A percentile compares a stretch with the other conserved stretches of the same genome.
These are phyloP conservation scores for Lentinula guzmanii DNA, from an alignment of 768 basidiomycete species.

Conservation along the genomic window DNA sequence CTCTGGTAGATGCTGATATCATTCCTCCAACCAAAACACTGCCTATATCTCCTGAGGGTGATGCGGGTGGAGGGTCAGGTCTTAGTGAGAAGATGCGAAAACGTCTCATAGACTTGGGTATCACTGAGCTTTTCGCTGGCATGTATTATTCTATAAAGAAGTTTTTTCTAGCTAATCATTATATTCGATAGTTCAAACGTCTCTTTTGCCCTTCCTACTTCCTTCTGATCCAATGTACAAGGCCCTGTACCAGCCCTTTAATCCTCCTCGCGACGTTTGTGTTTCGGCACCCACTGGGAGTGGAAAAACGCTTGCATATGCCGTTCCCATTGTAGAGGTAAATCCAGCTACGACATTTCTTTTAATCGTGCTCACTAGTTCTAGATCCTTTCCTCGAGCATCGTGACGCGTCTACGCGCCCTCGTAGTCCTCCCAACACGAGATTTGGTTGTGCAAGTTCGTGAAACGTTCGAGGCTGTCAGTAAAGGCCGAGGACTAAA, in stretches of 20 bases:
- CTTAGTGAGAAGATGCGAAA: conserved; percentile 55
- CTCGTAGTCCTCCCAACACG: conserved; percentile 89
- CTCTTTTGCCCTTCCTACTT: conserved; percentile 78
- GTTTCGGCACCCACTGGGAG: conserved; percentile 97
- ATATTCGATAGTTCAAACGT: conserved; percentile 70
- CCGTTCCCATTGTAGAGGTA: conserved; percentile 87
- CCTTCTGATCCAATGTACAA: conserved; percentile 30
- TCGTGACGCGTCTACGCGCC: conserved; percentile 82
- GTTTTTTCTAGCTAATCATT: neutral
- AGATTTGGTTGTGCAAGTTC: conserved; percentile 87
- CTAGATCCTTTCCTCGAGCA: conserved; percentile 64
- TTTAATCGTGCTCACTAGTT: neutral
- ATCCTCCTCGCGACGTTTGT: conserved; percentile 74
- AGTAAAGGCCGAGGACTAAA: conserved; percentile 84
- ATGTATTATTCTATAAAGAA: conserved; percentile 15
- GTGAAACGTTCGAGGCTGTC: conserved; percentile 85
- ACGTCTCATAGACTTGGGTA: conserved; percentile 68
- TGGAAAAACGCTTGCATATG: conserved; percentile 97
- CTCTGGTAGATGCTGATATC: conserved; percentile 61
- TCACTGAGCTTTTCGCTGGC: conserved; percentile 90
- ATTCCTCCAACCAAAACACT: conserved; percentile 49
- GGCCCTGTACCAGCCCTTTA: conserved; percentile 59
- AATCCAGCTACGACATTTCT: neutral
- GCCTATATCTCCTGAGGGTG: conserved; percentile 35
- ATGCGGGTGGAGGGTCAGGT: conserved; percentile 33